A percentile compares a stretch with the other conserved stretches of the same genome.
These are phyloP conservation scores for Exophiala dermatitidis DNA, from an alignment of 2,329 filamentous ascomycete species.

Conservation along the genomic window DNA sequence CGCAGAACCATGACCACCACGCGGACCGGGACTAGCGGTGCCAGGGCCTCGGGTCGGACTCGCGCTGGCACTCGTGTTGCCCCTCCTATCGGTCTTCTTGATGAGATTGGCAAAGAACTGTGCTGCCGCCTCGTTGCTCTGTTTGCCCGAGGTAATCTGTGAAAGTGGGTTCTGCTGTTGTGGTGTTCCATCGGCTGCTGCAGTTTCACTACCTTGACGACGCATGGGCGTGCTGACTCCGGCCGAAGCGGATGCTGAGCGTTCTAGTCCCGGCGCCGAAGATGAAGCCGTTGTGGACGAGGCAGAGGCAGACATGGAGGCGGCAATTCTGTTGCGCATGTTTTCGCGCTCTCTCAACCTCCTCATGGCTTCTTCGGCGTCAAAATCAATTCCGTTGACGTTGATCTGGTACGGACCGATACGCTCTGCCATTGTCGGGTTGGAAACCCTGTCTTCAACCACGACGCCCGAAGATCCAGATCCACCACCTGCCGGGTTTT, in stretches of 20 bases:
- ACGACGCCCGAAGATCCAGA: constrained; percentile 29
- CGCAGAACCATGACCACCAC: not conserved
- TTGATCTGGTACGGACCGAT: constrained; percentile 96
- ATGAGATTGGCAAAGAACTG: constrained; percentile 26
- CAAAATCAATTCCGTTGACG: constrained; percentile 93
- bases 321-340: constrained; percentile 10
- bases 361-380: constrained; percentile 64
- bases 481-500: constrained; percentile 10
- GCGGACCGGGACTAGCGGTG: constrained; percentile 1
- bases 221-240: constrained; percentile 18
- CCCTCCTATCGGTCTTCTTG: constrained; percentile 21
- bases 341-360: constrained; percentile 23
- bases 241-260: no score
- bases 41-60: constrained; percentile 16
- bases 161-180: not conserved
- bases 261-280: no score
- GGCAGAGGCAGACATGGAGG: not conserved
- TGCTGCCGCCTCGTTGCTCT: constrained; percentile 21
- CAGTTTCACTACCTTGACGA: constrained; percentile 12
- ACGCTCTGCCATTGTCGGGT: constrained; percentile 57
- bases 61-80: constrained; percentile 11
- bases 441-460: constrained; percentile 31
- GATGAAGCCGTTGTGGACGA: not conserved
- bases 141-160: constrained; percentile 8
- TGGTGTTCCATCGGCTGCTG: not conserved